Evolutionary conservation across 345 rosid genomes (phyloP).

Genomic region (Salix suchowensis): DNA sequence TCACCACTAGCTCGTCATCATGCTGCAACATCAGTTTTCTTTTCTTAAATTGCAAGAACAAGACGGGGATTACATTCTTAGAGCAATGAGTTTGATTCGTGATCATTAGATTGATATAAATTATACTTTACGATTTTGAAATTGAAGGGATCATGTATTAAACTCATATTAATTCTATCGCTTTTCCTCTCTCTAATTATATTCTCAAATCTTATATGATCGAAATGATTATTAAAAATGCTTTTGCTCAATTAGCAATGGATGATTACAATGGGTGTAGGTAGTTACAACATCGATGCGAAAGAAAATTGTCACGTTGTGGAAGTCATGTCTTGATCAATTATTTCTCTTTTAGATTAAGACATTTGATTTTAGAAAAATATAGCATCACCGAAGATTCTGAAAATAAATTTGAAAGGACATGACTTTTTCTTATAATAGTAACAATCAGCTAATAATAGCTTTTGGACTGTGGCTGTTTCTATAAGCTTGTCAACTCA

Average conservation of each 20-base stretch:
- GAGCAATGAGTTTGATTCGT: no score
- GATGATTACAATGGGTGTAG: not conserved
- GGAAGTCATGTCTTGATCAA: not conserved
- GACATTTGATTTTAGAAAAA: not conserved
- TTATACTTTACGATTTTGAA: no score
- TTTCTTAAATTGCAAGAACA: no score
- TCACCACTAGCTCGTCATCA: not conserved
- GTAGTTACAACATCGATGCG: not conserved
- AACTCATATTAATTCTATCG: no score
- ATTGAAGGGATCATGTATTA: no score
- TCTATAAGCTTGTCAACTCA: not conserved
- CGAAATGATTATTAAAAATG: no score
- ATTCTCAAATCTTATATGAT: no score
- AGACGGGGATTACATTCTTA: no score
- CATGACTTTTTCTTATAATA: no score
- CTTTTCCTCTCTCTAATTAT: no score
- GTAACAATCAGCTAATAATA: no score
- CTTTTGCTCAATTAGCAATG: not conserved
- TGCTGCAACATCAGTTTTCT: not conserved
- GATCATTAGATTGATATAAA: no score
- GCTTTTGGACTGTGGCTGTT: not conserved
- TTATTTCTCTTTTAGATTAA: not conserved
- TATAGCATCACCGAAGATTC: not conserved
- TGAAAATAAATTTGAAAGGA: not conserved
- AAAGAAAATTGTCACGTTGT: not conserved